Conservation (phyloP, 2,329 filamentous ascomycete species). For the Verticillium longisporum region DNA sequence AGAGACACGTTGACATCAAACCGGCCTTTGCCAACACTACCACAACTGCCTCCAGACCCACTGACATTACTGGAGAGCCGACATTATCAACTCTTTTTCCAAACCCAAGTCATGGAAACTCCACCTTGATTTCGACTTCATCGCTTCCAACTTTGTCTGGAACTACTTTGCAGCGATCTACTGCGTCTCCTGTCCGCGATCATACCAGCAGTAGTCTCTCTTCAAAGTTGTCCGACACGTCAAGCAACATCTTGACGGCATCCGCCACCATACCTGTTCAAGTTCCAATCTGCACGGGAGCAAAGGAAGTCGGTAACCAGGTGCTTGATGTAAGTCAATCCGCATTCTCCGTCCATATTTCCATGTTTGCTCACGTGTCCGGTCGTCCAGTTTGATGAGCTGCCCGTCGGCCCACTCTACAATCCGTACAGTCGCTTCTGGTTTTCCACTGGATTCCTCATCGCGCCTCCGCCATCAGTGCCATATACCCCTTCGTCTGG, state of each 20-base stretch:
- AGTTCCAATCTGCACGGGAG: conserved; percentile 10
- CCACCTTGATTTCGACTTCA: conserved; percentile 3
- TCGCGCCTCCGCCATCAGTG: conserved; percentile 25
- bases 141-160: not conserved
- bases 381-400: conserved; percentile 26
- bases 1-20: conserved; percentile 19
- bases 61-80: conserved; percentile 11
- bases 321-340: conserved; percentile 27
- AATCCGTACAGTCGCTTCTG: conserved; percentile 31
- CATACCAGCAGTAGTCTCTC: not conserved
- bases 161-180: not conserved
- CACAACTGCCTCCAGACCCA: conserved; percentile 17
- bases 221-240: not conserved
- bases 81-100: conserved; percentile 11
- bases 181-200: not conserved
- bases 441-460: conserved; percentile 34
- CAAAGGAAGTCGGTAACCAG: conserved; percentile 24
- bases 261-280: conserved; percentile 5
- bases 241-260: not conserved
- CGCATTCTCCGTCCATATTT: too few species aligned
- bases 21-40: conserved; percentile 13
- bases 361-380: too few species aligned
- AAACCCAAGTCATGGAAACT: conserved; percentile 4
- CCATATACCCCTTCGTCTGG: conserved; percentile 30
- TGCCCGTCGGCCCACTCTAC: conserved; percentile 28